Evolutionary conservation across 768 basidiomycete genomes (phyloP), one percentile per base, ranked within the genome.

Genomic region (Sarcodon sp.): DNA sequence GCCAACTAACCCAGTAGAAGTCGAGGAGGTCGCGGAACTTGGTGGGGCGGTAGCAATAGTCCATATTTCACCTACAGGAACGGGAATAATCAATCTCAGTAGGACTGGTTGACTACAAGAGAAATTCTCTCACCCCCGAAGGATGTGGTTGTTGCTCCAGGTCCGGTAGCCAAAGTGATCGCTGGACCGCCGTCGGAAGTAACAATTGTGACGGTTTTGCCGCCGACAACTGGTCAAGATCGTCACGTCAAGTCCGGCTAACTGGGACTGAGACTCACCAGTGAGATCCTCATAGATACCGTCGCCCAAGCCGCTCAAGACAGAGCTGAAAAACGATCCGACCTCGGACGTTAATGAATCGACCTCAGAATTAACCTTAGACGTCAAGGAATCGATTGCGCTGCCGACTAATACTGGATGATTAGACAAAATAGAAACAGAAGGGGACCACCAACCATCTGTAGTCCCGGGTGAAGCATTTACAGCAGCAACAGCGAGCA

Each of bases 141-240:
- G 15, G 73, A 69, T 31, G 78, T 80, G 7, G 62, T 66, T 12
- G 66, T 65, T 12, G 64, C 65, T 6, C 50, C 60, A 33, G 62
- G 63, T 45, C 60, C 57, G 56, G 69, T 37, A 27, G 78, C 80
- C 15, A 85, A 68, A 0, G 81, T 84, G 49, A 82, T 62, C 1
- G 71, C 81, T 39, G 68, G 54, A 9, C 80, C 82, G 6, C 79
- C 83, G 8, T 58, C 70, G 37, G 72, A 75, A 12, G 76, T 79
- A 31, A 84, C 61, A 15, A 83, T 58, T 11, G 77, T 84, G 45
- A 68, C 62, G 2, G 66, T 73, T 7, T 63, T 49, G 11, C 75
- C 80, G n/a, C 67, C 78, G 48, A 70, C 56, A 32, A 79, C 83
- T 84, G 46, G 34, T 27, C 21, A 27, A 27, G 21, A 27, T 27